Base-by-base conservation (phyloP, 768 basidiomycete genomes). In the Multifurca ochricompacta region DNA sequence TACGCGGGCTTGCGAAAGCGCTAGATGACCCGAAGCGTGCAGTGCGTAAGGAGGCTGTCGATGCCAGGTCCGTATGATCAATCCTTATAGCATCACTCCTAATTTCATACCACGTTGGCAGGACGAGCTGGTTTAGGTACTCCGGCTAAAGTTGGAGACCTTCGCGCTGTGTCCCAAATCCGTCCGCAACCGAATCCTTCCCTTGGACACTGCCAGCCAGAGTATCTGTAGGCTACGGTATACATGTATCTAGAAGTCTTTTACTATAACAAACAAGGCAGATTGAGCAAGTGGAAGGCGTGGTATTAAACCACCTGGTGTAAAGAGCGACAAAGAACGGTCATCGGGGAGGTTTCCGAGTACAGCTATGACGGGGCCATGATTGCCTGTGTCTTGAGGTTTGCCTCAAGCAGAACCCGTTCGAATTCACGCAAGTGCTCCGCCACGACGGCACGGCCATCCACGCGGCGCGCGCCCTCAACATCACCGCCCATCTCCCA, bases 41-140 rank as follows among this genome's bases (percentile, higher is more conserved):
- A 2, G 93, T 99, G 7, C 76, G 96, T 49, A 84, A 81, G 62
- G 90, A 88, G 63, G 95, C 93, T 1, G 96, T 98, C 3, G 83
- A 91, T 61, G 85, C 91, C 31, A 64, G 85, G 77, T 76, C 19
- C 8, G 56, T 52, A 32, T 32, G 13, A 14, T 25, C 21, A 18
- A 14, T 34, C 43, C 8, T 1, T 11, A 10, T 47, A 5, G 2
- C 11, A 34, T 30, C 19, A n/a, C 7, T 31, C 35, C 51, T 48
- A 23, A 14, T 16, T 18, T 27, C 6, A 23, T 10, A 3, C 4
- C 21, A 25, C 27, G 3, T 7, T 18, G 18, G 7, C 45, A 57
- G 56, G 45, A 57, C 56, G 31, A 57, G 45, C 19, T 57, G 56
- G 57, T 58, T 58, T 25, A 57, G 30, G 32, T 58, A 58, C 40